phyloP scores from a whole-genome alignment of 75 land plant species.

The Cunninghamia lanceolata region DNA sequence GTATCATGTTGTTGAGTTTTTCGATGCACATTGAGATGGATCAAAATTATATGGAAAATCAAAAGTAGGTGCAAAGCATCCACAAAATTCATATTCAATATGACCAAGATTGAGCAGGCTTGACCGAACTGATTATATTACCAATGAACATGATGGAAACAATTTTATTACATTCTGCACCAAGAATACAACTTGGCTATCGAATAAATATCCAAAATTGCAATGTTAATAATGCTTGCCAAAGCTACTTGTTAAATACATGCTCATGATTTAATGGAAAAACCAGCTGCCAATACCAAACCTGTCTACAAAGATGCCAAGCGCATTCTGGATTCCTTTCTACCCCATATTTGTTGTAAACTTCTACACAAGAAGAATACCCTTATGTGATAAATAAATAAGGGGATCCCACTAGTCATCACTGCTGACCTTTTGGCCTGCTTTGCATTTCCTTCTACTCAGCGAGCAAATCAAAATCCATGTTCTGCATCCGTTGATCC shows the following conservation, averaged over 20 bases:
- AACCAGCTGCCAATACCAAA: not conserved
- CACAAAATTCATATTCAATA: not conserved
- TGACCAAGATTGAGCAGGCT: not conserved
- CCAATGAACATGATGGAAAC: slow-evolving; percentile 10
- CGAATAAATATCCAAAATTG: slow-evolving; percentile 1
- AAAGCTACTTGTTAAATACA: not conserved
- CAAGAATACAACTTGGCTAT: slow-evolving; percentile 13
- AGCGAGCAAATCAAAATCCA: not conserved
- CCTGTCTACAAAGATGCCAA: not conserved
- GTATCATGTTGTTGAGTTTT: not conserved
- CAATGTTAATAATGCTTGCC: not conserved
- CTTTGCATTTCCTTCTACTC: slow-evolving; percentile 8
- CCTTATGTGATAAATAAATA: slow-evolving; percentile 3
- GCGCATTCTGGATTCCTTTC: not conserved
- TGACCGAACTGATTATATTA: not conserved
- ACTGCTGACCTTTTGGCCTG: not conserved
- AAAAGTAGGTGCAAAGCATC: not conserved
- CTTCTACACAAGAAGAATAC: not conserved
- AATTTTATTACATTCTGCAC: slow-evolving; percentile 10
- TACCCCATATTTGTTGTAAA: not conserved
- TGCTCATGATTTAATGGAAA: not conserved
- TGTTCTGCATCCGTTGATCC: not conserved
- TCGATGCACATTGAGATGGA: not conserved
- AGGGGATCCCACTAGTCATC: not conserved
- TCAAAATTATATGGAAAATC: not conserved